Base-by-base conservation (phyloP, 2,329 filamentous ascomycete species). In the Thielaviopsis cerberus region DNA sequence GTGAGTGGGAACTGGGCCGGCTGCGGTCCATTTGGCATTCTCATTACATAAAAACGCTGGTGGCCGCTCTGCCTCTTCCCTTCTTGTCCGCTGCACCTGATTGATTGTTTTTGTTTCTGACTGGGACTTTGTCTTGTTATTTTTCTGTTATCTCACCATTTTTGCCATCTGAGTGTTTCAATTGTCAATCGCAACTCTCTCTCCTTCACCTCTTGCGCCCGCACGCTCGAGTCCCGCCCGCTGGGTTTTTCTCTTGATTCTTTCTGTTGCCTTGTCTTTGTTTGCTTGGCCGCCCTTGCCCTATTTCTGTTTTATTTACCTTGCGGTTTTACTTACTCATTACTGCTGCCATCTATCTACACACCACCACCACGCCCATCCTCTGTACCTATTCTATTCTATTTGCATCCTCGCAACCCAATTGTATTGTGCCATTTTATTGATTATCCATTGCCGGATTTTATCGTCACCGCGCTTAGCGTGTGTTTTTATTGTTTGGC, bases 161-260 rank as follows among this genome's bases (percentile, higher is more conserved):
- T 59, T 48, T 57, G 34, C 55, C 30, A 51, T 57, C 41, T 26
- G 51, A 26, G 51, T 55, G 54, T 57, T 57, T 59, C 59, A 8
- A 52, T 59, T 57, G 51, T 55, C 57, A 59, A 59, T 57, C 56
- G 37, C 48, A 61, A 30, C 55, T 55, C 55, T 55, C 54, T 51
- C 41, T 27, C 27, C 27, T 57, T 57, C 50, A 20, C 25, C 53
- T 30, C 30, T 53, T 26, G 51, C 27, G 51, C 24, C 24, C 51
- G 51, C 51, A 53, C 27, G 51, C 51, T 26, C 22, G 51, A 30
- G 51, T 53, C 24, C 24, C n/a, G 24, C n/a, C 51, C 8, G 24
- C 2, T 53, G 5, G 4, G 25, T 26, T 26, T 26, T 23, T 11
- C 23, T 27, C 4, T 27, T 27, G 15, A 1, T 53, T 11, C 24